A percentile compares a stretch with the other conserved stretches of the same genome.
These are phyloP conservation scores for Solanum etuberosum DNA, from an alignment of 257 asterid genomes.

Conservation along the genomic window DNA sequence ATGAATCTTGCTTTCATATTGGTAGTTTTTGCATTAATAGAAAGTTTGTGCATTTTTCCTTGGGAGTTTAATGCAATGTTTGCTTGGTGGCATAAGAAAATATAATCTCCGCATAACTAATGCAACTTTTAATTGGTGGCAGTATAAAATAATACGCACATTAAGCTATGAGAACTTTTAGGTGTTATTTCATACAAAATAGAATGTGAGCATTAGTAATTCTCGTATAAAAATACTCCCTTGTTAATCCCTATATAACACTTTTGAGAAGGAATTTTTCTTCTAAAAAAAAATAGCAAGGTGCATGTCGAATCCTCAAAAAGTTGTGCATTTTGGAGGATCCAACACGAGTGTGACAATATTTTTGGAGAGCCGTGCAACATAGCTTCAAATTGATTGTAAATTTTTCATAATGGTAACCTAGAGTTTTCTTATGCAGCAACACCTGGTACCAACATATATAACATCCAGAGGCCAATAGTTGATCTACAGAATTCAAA, in stretches of 20 bases:
- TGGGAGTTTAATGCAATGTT: neutral
- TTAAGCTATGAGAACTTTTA: neutral
- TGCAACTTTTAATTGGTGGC: neutral
- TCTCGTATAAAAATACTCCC: no score
- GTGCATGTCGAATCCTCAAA: neutral
- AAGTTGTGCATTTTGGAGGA: neutral
- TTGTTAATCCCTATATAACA: neutral
- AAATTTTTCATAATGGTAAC: neutral
- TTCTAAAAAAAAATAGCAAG: neutral
- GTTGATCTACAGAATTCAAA: neutral
- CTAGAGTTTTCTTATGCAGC: neutral
- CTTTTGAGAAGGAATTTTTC: no score
- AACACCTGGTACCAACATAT: neutral
- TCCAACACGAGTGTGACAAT: neutral
- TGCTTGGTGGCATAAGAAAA: neutral
- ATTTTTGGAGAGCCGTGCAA: neutral
- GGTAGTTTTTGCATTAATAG: neutral
- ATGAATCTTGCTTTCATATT: neutral
- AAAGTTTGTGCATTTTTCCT: neutral
- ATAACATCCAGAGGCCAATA: neutral
- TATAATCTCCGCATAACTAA: no score
- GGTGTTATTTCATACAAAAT: neutral
- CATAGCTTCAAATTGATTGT: neutral
- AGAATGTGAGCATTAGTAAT: neutral
- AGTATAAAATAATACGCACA: neutral